Evolutionary conservation across 1,139 yeast genomes (phyloP).

Genomic region (Geotrichum fermentans): DNA sequence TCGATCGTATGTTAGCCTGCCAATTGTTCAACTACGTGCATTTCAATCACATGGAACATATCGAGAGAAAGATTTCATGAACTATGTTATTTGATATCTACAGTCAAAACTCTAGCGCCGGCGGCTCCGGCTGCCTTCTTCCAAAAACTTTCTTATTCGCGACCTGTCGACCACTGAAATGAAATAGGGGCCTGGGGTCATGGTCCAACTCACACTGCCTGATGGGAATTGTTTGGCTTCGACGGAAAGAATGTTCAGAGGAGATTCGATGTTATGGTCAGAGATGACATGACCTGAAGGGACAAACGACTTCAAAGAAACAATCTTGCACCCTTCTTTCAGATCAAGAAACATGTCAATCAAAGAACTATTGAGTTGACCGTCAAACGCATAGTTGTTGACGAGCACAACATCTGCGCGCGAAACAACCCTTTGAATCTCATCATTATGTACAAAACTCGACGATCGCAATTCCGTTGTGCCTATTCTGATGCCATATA

Average conservation of each 20-base stretch:
- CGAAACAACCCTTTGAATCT: constrained; percentile 51
- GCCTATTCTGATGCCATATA: constrained; percentile 61
- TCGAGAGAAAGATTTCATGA: too few relatives aligned
- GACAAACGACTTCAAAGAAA: constrained; percentile 71
- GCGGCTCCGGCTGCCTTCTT: constrained; percentile 4
- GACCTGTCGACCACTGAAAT: constrained; percentile 61
- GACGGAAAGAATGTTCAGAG: constrained; percentile 60
- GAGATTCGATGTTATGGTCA: constrained; percentile 47
- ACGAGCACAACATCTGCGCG: constrained; percentile 69
- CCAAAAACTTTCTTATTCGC: constrained; percentile 23
- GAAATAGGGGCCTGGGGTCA: constrained; percentile 74
- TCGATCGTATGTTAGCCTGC: too few relatives aligned
- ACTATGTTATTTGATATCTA: too few relatives aligned
- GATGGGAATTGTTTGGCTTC: constrained; percentile 61
- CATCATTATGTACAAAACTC: constrained; percentile 63
- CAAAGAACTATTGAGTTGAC: constrained; percentile 61
- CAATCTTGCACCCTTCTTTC: constrained; percentile 70
- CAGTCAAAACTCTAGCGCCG: too few relatives aligned
- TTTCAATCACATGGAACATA: too few relatives aligned
- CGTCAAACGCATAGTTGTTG: constrained; percentile 79
- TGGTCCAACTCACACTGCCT: constrained; percentile 86
- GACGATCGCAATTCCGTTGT: constrained; percentile 54
- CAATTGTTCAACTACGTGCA: too few relatives aligned
- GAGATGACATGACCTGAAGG: constrained; percentile 51
- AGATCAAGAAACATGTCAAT: constrained; percentile 60